Conservation (phyloP, 805 yeast species). For the Yarrowia sp. region DNA sequence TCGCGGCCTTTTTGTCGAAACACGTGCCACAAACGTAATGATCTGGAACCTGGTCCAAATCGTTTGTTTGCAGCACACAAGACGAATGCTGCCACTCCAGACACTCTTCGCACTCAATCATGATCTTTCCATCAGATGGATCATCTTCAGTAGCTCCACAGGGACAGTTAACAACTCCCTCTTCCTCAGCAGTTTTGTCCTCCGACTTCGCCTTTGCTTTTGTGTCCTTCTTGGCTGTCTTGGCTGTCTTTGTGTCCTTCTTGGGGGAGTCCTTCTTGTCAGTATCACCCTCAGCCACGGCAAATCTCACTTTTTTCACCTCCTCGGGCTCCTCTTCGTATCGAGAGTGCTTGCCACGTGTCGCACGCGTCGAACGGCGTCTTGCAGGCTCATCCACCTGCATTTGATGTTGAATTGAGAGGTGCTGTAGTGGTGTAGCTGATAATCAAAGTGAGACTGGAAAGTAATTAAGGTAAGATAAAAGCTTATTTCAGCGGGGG, state of each 20-base stretch:
- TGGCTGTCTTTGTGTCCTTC: neutral
- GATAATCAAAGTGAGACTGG: no score
- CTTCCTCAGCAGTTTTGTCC: neutral
- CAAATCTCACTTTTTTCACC: slow-evolving; percentile 4
- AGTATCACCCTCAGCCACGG: neutral
- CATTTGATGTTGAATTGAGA: no score
- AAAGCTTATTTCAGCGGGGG: no score
- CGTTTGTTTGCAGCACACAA: slow-evolving; percentile 54
- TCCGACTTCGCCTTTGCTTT: neutral
- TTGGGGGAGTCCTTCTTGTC: no score
- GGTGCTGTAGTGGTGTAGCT: no score
- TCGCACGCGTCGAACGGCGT: slow-evolving; percentile 44
- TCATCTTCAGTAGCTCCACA: slow-evolving; percentile 37
- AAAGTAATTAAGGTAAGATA: no score
- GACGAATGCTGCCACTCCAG: slow-evolving; percentile 66
- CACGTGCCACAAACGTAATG: slow-evolving; percentile 56
- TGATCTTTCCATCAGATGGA: slow-evolving; percentile 45
- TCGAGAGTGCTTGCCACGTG: slow-evolving; percentile 41
- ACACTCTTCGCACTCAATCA: slow-evolving; percentile 67
- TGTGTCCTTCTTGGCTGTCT: neutral
- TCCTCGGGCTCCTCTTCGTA: slow-evolving; percentile 30
- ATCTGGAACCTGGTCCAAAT: slow-evolving; percentile 48
- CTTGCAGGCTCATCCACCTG: neutral
- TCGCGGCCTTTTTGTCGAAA: slow-evolving; percentile 36
- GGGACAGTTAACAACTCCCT: slow-evolving; percentile 34